Base-by-base conservation (phyloP, 2,329 filamentous ascomycete species). In the Fusarium miscanthi region DNA sequence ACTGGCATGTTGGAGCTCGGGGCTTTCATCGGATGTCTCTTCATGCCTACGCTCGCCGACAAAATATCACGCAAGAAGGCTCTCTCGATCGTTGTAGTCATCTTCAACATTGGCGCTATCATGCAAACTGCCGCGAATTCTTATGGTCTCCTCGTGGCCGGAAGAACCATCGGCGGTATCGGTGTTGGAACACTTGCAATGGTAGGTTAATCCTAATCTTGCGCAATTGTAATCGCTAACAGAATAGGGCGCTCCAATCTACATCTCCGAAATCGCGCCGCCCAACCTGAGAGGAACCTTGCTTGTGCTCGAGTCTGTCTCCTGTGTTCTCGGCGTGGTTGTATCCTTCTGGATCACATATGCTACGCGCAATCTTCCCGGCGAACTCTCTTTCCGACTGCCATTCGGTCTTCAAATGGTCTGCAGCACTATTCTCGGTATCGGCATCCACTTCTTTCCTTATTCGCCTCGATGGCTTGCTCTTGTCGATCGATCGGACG, bases 261-360 rank as follows among this genome's bases (percentile, higher is more conserved):
- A 88, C 73, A 86, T 88, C 43, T 84, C 82, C 1, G 86, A 88
- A 63, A 79, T 88, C 12, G 83, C 86, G 1, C 86, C 86, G 1
- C 83, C 85, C 5, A 85, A 84, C 62, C 83, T 84, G 37, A 81
- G 86, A 60, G 86, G 86, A 21, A 80, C 83, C 11, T 83, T 86
- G 77, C 84, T 87, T 74, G 83, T 80, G 1, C 74, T 87, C 16
- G 83, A 86, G 75, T 86, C 86, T 66, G 82, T 86, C 51, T 81
- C 78, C 4, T 65, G 59, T 30, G 59, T 63, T 6, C 25, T 86
- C 7, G 85, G 86, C 3, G 82, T 84, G 5, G 80, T 83, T 11
- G 80, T 87, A 17, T 84, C 86, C 3, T 89, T 84, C 73, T 89
- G 85, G 84, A 86, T 87, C 41, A 86, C 85, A 0, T 89, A 88